Conservation (phyloP, 2,329 filamentous ascomycete genomes). For the Claviceps digitariae region DNA sequence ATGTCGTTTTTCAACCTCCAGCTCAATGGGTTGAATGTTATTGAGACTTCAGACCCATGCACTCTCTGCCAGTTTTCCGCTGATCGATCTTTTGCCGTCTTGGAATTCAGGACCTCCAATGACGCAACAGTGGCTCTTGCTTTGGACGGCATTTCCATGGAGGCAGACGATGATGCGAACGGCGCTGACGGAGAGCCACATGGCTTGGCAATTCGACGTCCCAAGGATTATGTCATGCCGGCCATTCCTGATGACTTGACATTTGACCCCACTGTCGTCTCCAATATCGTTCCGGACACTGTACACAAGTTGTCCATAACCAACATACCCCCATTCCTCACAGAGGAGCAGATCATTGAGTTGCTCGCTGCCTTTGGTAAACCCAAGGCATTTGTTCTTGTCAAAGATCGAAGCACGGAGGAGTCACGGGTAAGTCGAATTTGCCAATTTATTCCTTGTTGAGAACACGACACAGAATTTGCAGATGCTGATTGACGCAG, state of each 20-base stretch:
- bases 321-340: constrained; percentile 77
- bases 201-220: constrained; percentile 66
- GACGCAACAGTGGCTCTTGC: constrained; percentile 89
- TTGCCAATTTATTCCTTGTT: not conserved
- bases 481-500: constrained; percentile 27
- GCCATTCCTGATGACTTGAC: constrained; percentile 59
- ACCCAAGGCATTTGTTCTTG: constrained; percentile 80
- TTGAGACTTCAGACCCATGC: constrained; percentile 74
- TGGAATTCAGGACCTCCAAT: constrained; percentile 78
- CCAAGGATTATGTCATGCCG: constrained; percentile 95
- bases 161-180: constrained; percentile 47
- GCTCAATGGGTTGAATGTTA: constrained; percentile 89
- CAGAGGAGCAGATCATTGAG: constrained; percentile 84
- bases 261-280: constrained; percentile 63
- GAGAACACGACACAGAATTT: constrained; percentile 17
- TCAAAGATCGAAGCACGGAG: constrained; percentile 73
- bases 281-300: constrained; percentile 74
- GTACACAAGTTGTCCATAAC: constrained; percentile 90
- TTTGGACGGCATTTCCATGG: constrained; percentile 81
- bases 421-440: constrained; percentile 60
- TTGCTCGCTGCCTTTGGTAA: constrained; percentile 83
- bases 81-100: constrained; percentile 66
- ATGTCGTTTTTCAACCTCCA: constrained; percentile 89
- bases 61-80: constrained; percentile 68
- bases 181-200: constrained; percentile 39